Evolutionary conservation across 352 stramenopile genomes (phyloP).

Genomic region (Pythium myriotylum): DNA sequence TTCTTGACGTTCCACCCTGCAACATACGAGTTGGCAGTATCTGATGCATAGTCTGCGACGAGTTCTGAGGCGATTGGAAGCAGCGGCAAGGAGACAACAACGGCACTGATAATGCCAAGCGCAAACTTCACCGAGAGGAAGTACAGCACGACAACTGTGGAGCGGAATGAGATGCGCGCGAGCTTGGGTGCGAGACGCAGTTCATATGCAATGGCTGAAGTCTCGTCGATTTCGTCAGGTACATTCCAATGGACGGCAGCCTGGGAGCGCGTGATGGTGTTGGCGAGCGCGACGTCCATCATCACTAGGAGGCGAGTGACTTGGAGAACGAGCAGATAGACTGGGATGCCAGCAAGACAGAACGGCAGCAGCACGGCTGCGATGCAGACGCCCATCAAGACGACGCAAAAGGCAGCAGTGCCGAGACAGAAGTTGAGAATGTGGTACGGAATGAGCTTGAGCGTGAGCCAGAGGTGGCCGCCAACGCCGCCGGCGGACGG

Average conservation of each 20-base stretch:
- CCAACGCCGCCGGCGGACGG: conserved; percentile 5
- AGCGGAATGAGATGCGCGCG: conserved; percentile 21
- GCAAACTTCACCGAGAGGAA: conserved; percentile 48
- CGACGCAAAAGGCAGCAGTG: conserved; percentile 46
- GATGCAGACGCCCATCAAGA: conserved; percentile 53
- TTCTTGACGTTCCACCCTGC: conserved; percentile 26
- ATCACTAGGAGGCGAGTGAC: conserved; percentile 48
- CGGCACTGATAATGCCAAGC: conserved; percentile 36
- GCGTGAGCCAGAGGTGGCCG: conserved; percentile 25
- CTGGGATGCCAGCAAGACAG: conserved; percentile 63
- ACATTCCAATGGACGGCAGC: conserved; percentile 17
- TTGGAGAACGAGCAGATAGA: conserved; percentile 69
- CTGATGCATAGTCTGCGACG: conserved; percentile 27
- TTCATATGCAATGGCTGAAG: conserved; percentile 7
- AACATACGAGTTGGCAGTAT: conserved; percentile 21
- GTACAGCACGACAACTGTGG: conserved; percentile 42
- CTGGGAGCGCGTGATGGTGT: conserved; percentile 52
- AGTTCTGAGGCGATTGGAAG: conserved; percentile 37
- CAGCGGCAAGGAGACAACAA: conserved; percentile 29
- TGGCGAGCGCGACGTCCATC: conserved; percentile 63
- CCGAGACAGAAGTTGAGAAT: conserved; percentile 62
- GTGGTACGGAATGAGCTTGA: conserved; percentile 65
- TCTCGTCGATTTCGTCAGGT: conserved; percentile 8
- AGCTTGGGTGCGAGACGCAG: conserved; percentile 21
- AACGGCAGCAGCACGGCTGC: conserved; percentile 57